These are phyloP conservation scores for Cardamine chenopodiifolia DNA, from an alignment of 345 rosid species.

Conservation along the genomic window DNA sequence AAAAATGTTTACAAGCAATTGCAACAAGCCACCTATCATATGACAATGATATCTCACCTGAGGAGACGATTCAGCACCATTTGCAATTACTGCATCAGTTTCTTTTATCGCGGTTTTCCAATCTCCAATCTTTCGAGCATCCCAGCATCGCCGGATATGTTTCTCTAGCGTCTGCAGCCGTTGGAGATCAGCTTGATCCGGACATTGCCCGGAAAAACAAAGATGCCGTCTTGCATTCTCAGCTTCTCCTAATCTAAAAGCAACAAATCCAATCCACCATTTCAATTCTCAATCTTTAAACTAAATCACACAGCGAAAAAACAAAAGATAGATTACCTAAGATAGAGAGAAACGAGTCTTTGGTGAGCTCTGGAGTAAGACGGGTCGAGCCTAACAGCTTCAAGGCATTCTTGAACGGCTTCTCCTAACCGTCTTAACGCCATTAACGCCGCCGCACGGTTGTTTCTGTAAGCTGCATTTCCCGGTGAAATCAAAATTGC, in stretches of 20 bases:
- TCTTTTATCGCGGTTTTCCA: slow-evolving; percentile 73
- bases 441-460: slow-evolving; percentile 88
- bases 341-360: slow-evolving; percentile 75
- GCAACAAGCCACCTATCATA: background rate
- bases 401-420: slow-evolving; percentile 85
- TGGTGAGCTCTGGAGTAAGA: slow-evolving; percentile 76
- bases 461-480: slow-evolving; percentile 74
- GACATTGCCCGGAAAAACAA: slow-evolving; percentile 62
- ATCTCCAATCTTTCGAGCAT: slow-evolving; percentile 75
- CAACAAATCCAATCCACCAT: slow-evolving; percentile 8
- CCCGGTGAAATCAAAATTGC: slow-evolving; percentile 77
- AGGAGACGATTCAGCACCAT: slow-evolving; percentile 79
- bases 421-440: slow-evolving; percentile 68
- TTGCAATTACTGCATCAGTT: slow-evolving; percentile 74
- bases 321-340: slow-evolving; percentile 53
- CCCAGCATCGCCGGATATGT: slow-evolving; percentile 66
- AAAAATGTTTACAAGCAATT: slow-evolving; percentile 3
- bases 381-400: slow-evolving; percentile 78
- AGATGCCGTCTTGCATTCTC: slow-evolving; percentile 74
- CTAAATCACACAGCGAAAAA: background rate
- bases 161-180: slow-evolving; percentile 80
- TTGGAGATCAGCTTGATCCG: slow-evolving; percentile 68
- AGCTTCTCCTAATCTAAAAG: slow-evolving; percentile 72
- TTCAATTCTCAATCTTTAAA: slow-evolving; percentile 6
- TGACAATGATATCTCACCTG: slow-evolving; percentile 53